These are phyloP conservation scores for Globisporangium iwayamae DNA, from an alignment of 352 stramenopile genomes.

Conservation along the genomic window DNA sequence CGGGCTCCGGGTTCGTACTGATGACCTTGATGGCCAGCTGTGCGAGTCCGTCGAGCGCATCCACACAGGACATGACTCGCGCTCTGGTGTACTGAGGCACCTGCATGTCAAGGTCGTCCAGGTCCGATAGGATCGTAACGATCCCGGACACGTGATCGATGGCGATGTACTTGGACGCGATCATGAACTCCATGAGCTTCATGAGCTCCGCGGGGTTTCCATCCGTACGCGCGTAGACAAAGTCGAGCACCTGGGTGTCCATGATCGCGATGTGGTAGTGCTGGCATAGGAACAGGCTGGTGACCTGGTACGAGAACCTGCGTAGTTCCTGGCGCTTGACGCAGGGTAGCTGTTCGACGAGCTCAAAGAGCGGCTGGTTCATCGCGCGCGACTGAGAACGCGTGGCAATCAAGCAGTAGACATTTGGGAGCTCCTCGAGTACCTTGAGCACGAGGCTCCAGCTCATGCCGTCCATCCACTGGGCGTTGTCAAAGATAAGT, in stretches of 20 bases:
- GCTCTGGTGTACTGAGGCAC: constrained; percentile 69
- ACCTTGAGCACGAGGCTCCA: constrained; percentile 59
- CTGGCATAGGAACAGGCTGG: constrained; percentile 71
- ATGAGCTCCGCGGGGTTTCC: constrained; percentile 66
- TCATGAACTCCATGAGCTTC: constrained; percentile 66
- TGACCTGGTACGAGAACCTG: constrained; percentile 61
- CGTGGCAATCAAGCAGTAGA: constrained; percentile 50
- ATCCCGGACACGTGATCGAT: constrained; percentile 45
- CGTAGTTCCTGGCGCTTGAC: constrained; percentile 49
- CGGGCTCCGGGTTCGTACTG: constrained; percentile 62
- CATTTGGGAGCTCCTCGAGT: constrained; percentile 52
- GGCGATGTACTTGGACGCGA: constrained; percentile 59
- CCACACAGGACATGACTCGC: constrained; percentile 67
- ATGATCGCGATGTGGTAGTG: constrained; percentile 80
- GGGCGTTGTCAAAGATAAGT: constrained; percentile 67
- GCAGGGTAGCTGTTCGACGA: constrained; percentile 32
- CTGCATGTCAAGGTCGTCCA: constrained; percentile 74
- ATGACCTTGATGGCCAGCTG: constrained; percentile 67
- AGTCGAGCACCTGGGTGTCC: constrained; percentile 73
- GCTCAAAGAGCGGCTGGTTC: constrained; percentile 35
- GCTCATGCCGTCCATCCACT: constrained; percentile 72
- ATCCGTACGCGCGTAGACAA: constrained; percentile 61
- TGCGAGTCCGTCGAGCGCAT: constrained; percentile 42
- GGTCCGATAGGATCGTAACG: constrained; percentile 62
- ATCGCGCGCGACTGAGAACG: constrained; percentile 34